Percentiles rank a stretch among this genome's conserved stretches.
Evolutionary conservation across 78 protist genomes (phyloP).

Genomic region (Speleostelium caveatum): DNA sequence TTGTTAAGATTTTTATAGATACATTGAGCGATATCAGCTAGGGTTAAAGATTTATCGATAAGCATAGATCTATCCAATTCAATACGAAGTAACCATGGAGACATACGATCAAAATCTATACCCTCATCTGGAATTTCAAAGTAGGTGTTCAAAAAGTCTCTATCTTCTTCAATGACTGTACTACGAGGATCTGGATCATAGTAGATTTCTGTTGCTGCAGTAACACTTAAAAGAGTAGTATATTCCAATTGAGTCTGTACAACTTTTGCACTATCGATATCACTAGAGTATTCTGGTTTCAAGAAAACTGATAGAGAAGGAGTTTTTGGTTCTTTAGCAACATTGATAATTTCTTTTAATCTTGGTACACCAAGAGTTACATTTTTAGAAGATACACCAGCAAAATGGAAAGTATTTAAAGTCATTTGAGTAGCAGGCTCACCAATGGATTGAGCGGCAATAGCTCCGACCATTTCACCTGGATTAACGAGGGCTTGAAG

Average conservation of each 20-base stretch:
- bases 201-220: conserved; percentile 93
- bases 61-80: conserved; percentile 87
- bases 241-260: conserved; percentile 95
- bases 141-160: conserved; percentile 63
- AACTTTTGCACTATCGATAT: conserved; percentile 84
- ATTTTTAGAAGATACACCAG: conserved; percentile 99
- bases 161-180: conserved; percentile 80
- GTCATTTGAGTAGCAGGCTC: conserved; percentile 99
- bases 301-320: conserved; percentile 94
- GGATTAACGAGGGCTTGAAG: conserved; percentile 90
- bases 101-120: conserved; percentile 28
- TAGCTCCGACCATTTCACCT: conserved; percentile 99
- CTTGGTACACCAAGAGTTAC: conserved; percentile 87
- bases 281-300: conserved; percentile 59
- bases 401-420: conserved; percentile 99
- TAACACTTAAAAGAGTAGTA: conserved; percentile 91
- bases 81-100: conserved; percentile 93
- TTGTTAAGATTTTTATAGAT: conserved; percentile 72
- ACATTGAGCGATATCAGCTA: conserved; percentile 82
- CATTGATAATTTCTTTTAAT: conserved; percentile 99
- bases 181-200: conserved; percentile 75
- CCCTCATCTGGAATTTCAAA: conserved; percentile 56
- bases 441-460: conserved; percentile 98
- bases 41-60: conserved; percentile 80
- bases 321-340: conserved; percentile 93